Conservation (phyloP, 2,329 filamentous ascomycete species). For the Fusarium bulbicola region DNA sequence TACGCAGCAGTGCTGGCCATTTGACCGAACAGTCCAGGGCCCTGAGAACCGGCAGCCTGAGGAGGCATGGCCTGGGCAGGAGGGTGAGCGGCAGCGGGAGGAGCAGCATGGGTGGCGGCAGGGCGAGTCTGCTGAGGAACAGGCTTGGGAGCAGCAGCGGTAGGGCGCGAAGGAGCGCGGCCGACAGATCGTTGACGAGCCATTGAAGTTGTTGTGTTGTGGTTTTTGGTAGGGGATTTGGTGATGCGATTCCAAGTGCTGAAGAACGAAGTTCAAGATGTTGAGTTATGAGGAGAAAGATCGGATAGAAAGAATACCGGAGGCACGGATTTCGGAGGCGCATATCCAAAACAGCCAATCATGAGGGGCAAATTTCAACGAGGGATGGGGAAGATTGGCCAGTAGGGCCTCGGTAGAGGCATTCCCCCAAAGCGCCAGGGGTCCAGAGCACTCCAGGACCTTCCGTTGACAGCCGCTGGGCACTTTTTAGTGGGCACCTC, state of each 20-base stretch:
- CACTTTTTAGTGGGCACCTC: slow-evolving; percentile 24
- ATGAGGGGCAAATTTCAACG: slow-evolving; percentile 38
- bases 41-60: slow-evolving; percentile 61
- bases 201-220: slow-evolving; percentile 58
- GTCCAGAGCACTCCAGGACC: slow-evolving; percentile 26
- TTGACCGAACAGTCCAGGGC: slow-evolving; percentile 90
- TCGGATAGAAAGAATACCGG: slow-evolving; percentile 43
- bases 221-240: slow-evolving; percentile 11
- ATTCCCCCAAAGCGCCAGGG: slow-evolving; percentile 12
- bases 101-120: slow-evolving; percentile 73
- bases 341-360: slow-evolving; percentile 40
- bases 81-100: slow-evolving; percentile 53
- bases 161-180: slow-evolving; percentile 73
- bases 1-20: slow-evolving; percentile 99
- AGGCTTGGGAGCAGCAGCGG: slow-evolving; percentile 61
- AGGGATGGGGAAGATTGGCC: slow-evolving; percentile 19
- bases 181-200: slow-evolving; percentile 79
- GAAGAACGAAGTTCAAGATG: slow-evolving; percentile 8
- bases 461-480: slow-evolving; percentile 34
- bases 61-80: slow-evolving; percentile 27
- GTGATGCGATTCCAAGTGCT: neutral
- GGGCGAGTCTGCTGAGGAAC: slow-evolving; percentile 73
- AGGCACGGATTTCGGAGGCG: slow-evolving; percentile 36
- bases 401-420: slow-evolving; percentile 42
- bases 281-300: slow-evolving; percentile 33